Evolutionary conservation across 1,139 yeast genomes (phyloP).

Genomic region (Komagataea norvegica): DNA sequence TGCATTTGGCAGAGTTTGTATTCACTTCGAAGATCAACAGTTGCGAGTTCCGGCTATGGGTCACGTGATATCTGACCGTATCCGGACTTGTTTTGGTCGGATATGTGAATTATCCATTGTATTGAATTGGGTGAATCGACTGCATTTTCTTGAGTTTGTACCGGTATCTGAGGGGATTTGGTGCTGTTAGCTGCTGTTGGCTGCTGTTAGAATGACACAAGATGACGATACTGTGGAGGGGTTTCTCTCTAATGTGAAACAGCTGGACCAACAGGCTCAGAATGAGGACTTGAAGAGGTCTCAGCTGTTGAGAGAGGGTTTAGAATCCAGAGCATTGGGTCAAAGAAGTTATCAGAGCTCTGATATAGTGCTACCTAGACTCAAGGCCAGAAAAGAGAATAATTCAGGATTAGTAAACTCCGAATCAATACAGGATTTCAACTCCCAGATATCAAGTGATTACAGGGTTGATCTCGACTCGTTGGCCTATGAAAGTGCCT

Average conservation of each 20-base stretch:
- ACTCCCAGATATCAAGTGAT: conserved; percentile 15
- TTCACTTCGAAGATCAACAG: no score
- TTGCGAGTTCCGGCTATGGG: background rate
- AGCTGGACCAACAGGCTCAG: conserved; percentile 26
- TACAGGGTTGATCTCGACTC: conserved; percentile 21
- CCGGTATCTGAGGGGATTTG: background rate
- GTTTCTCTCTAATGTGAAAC: conserved; percentile 30
- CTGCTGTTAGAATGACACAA: background rate
- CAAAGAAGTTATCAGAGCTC: background rate
- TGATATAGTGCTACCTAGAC: conserved; percentile 13
- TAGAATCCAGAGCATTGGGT: background rate
- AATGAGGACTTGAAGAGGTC: conserved; percentile 15
- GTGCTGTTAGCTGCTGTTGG: background rate
- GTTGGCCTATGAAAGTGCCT: conserved; percentile 32
- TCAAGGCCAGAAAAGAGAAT: conserved; percentile 9
- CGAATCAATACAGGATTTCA: conserved; percentile 16
- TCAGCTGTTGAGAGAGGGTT: conserved; percentile 4
- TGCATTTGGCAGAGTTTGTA: no score
- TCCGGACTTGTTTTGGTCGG: no score
- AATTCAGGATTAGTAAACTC: conserved; percentile 11
- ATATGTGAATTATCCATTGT: no score
- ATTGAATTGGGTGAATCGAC: no score
- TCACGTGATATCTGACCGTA: background rate
- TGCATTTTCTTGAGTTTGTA: background rate
- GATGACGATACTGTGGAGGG: conserved; percentile 25